A percentile compares a stretch with the other conserved stretches of the same genome.
These are phyloP conservation scores for Trebouxia sp. DNA, from an alignment of 139 green algal genomes.

Conservation along the genomic window DNA sequence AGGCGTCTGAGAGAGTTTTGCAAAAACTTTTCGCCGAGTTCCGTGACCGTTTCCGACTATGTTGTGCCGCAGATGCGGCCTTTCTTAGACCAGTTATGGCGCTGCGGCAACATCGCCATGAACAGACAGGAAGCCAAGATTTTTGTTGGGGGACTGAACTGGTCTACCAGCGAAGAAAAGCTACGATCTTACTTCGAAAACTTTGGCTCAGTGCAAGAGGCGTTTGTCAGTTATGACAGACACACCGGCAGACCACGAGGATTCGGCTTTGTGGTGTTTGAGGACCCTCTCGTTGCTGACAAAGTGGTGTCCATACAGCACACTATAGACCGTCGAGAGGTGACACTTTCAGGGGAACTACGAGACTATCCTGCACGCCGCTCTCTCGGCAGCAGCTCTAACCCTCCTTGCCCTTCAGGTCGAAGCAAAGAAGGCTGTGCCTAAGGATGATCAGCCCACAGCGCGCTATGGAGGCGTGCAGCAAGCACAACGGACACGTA, in stretches of 20 bases:
- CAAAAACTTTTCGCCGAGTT: slow-evolving; percentile 13
- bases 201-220: slow-evolving; percentile 78
- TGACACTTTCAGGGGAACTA: neutral
- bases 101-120: slow-evolving; percentile 12
- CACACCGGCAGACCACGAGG: slow-evolving; percentile 83
- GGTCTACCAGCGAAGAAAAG: slow-evolving; percentile 64
- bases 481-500: slow-evolving; percentile 68
- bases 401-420: slow-evolving; percentile 62
- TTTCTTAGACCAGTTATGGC: slow-evolving; percentile 22
- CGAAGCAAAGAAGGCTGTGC: slow-evolving; percentile 93
- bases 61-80: slow-evolving; percentile 14
- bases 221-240: slow-evolving; percentile 88
- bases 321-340: slow-evolving; percentile 15
- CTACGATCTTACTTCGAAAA: slow-evolving; percentile 86
- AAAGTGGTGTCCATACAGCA: slow-evolving; percentile 61
- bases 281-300: slow-evolving; percentile 83
- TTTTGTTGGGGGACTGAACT: slow-evolving; percentile 84
- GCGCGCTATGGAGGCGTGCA: slow-evolving; percentile 24
- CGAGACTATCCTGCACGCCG: neutral
- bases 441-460: slow-evolving; percentile 83
- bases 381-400: slow-evolving; percentile 19
- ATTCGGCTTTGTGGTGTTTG: slow-evolving; percentile 95
- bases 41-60: slow-evolving; percentile 21
- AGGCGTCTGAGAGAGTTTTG: slow-evolving; percentile 1
- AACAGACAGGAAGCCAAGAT: slow-evolving; percentile 65